A percentile compares a stretch with the other conserved stretches of the same genome.
phyloP scores from a whole-genome alignment of 352 stramenopile species.

The Globisporangium carolinianum region DNA sequence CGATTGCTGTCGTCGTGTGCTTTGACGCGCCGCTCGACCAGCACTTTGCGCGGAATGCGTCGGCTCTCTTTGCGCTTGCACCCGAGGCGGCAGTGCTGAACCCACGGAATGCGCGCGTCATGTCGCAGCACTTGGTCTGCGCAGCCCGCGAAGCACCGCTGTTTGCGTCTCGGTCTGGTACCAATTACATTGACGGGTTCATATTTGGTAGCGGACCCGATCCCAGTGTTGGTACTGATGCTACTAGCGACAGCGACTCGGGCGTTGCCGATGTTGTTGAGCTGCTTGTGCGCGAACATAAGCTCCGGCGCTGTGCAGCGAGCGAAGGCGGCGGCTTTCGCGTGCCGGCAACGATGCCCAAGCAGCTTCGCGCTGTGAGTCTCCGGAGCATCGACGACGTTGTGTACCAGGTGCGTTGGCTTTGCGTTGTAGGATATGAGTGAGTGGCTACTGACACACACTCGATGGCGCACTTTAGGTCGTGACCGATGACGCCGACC shows the following conservation, averaged over 20 bases:
- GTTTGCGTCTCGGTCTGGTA: slow-evolving; percentile 51
- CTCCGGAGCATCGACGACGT: slow-evolving; percentile 65
- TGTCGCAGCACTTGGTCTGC: slow-evolving; percentile 92
- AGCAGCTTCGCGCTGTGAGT: slow-evolving; percentile 46
- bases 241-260: no score
- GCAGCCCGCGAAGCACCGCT: slow-evolving; percentile 91
- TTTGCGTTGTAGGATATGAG: background rate
- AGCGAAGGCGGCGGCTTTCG: slow-evolving; percentile 36
- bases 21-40: slow-evolving; percentile 95
- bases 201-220: slow-evolving; percentile 27
- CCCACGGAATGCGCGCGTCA: slow-evolving; percentile 75
- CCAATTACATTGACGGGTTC: slow-evolving; percentile 54
- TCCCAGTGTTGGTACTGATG: no score
- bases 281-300: slow-evolving; percentile 30
- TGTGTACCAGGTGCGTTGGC: slow-evolving; percentile 32
- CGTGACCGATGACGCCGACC: slow-evolving; percentile 39
- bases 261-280: slow-evolving; percentile 1
- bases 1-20: slow-evolving; percentile 91
- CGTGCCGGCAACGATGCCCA: slow-evolving; percentile 54
- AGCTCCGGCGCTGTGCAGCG: slow-evolving; percentile 30
- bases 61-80: slow-evolving; percentile 58
- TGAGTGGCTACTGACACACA: background rate
- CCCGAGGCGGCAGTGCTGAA: slow-evolving; percentile 84
- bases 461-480: slow-evolving; percentile 17
- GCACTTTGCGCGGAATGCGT: slow-evolving; percentile 64